Evolutionary conservation across 2,329 filamentous ascomycete genomes (phyloP), one percentile per base, ranked within the genome.

Genomic region (Ascochyta viciae-villosae): DNA sequence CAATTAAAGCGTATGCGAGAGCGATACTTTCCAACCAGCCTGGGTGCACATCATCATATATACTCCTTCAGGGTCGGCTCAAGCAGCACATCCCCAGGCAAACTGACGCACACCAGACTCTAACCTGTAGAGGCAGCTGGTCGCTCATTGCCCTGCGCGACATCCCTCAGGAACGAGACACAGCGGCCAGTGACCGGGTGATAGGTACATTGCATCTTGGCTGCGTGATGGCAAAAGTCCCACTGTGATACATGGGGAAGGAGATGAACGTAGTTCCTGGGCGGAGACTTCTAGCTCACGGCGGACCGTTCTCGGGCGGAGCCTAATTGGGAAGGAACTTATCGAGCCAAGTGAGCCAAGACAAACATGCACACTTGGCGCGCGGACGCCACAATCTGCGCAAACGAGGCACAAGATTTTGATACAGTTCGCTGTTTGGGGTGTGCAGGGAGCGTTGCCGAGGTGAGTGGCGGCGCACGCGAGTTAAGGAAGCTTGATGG

Each of bases 251-350:
- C 53, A 64, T 62, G 50, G 50, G 64, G 64, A 65, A 66, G 60
- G 64, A 62, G 64, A 61, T 47, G 52, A 57, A 50, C 54, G 40
- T 58, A 57, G 48, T 54, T 50, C 27, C 53, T 53, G 19, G 62
- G 61, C 60, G 56, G 60, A 61, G 22, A 53, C 43, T 33, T 54
- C 49, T 57, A 61, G 58, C 49, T 45, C 54, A 50, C 16, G 15
- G 49, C 45, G 45, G 53, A 49, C 42, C 34, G 27, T 41, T 50
- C 40, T 54, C 58, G 58, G 60, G 43, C 27, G 45, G 23, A 13
- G 15, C 60, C 57, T 68, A 54, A 71, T 68, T 71, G 65, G 66
- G 64, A 65, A 63, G 58, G 65, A 62, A 63, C 33, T 40, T 37
- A 61, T 54, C 54, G 23, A 40, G 66, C 67, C 61, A 65, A 62